These are phyloP conservation scores for Phytophthora agathidicida DNA, from an alignment of 352 stramenopile genomes.

Conservation along the genomic window DNA sequence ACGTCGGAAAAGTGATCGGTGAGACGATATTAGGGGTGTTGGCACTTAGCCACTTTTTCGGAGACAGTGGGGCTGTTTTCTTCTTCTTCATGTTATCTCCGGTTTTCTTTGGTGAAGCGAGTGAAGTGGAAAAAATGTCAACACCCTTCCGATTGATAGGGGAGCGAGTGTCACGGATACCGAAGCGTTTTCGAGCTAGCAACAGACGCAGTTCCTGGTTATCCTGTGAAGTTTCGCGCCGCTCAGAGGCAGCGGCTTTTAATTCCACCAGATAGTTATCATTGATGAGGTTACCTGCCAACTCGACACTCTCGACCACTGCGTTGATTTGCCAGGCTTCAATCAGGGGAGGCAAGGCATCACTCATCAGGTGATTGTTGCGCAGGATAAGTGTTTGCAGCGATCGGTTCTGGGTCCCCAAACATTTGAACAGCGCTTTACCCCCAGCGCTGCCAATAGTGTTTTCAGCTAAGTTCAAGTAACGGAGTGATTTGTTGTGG, in stretches of 20 bases:
- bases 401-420: conserved; percentile 40
- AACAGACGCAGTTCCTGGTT: conserved; percentile 56
- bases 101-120: conserved; percentile 5
- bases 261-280: conserved; percentile 42
- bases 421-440: conserved; percentile 49
- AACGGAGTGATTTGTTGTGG: conserved; percentile 45
- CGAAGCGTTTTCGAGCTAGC: conserved; percentile 50
- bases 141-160: conserved; percentile 12
- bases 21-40: conserved; percentile 22
- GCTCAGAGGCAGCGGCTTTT: conserved; percentile 31
- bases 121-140: conserved; percentile 1
- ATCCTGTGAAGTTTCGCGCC: conserved; percentile 18
- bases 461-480: conserved; percentile 74
- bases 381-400: conserved; percentile 56
- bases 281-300: conserved; percentile 67
- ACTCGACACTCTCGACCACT: conserved; percentile 45
- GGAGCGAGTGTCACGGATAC: background rate
- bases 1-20: conserved; percentile 17
- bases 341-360: conserved; percentile 39
- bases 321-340: conserved; percentile 51
- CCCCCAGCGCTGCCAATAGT: conserved; percentile 51
- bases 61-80: conserved; percentile 38
- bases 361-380: conserved; percentile 73
- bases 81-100: conserved; percentile 11
- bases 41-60: conserved; percentile 56